phyloP scores from a whole-genome alignment of 805 yeast species.

The Candida ponderosae region DNA sequence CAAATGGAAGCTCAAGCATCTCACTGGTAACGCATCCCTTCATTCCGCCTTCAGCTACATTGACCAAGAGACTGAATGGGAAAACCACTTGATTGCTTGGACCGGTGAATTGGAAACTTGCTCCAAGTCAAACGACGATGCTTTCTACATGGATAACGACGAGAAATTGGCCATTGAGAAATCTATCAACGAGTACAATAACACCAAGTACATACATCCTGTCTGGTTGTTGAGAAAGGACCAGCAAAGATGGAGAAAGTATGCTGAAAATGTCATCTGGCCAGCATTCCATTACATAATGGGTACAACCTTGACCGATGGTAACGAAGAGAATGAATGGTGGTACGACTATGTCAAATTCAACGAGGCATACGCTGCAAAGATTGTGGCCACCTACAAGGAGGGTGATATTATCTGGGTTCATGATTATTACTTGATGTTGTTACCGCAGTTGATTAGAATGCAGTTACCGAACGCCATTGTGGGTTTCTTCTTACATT shows the following conservation, averaged over 20 bases:
- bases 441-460: slow-evolving; percentile 77
- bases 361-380: slow-evolving; percentile 85
- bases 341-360: slow-evolving; percentile 82
- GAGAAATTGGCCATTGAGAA: slow-evolving; percentile 47
- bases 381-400: slow-evolving; percentile 60
- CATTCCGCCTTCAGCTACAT: slow-evolving; percentile 67
- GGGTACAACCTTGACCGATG: slow-evolving; percentile 56
- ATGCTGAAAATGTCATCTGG: slow-evolving; percentile 89
- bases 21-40: slow-evolving; percentile 80
- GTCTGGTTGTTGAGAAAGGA: slow-evolving; percentile 81
- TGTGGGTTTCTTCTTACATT: slow-evolving; percentile 75
- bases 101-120: slow-evolving; percentile 67
- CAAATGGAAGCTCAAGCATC: slow-evolving; percentile 40
- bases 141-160: slow-evolving; percentile 46
- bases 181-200: slow-evolving; percentile 37
- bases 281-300: slow-evolving; percentile 92
- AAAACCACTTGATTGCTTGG: slow-evolving; percentile 87
- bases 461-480: slow-evolving; percentile 66
- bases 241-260: slow-evolving; percentile 78
- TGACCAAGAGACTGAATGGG: slow-evolving; percentile 68
- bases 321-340: slow-evolving; percentile 68
- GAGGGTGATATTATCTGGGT: slow-evolving; percentile 92
- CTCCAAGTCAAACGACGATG: slow-evolving; percentile 34
- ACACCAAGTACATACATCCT: slow-evolving; percentile 60
- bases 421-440: slow-evolving; percentile 79